Percentiles rank a stretch among this genome's conserved stretches.
These are phyloP conservation scores for Pinus tabuliformis DNA, from an alignment of 75 land plant genomes.

Conservation along the genomic window DNA sequence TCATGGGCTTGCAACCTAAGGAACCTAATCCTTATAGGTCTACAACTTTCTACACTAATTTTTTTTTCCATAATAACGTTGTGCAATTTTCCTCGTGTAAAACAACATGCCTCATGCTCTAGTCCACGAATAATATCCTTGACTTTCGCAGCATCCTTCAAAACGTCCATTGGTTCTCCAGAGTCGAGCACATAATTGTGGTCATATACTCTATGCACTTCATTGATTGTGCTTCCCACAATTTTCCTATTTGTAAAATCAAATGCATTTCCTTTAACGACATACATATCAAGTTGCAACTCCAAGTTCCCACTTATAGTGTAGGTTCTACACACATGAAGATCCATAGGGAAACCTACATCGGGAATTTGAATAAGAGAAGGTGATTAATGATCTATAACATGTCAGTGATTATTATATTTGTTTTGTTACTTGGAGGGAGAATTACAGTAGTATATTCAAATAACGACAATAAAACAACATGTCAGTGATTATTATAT, in stretches of 20 bases:
- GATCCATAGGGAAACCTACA: conserved; percentile 83
- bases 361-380: not conserved
- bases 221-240: conserved; percentile 27
- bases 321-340: conserved; percentile 71
- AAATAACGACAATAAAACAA: not conserved
- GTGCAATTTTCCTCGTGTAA: conserved; percentile 76
- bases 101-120: conserved; percentile 91
- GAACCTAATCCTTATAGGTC: no score
- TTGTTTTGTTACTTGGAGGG: not conserved
- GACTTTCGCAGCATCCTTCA: conserved; percentile 65
- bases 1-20: no score
- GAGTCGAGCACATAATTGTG: conserved; percentile 84
- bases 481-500: no score
- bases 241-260: conserved; percentile 60
- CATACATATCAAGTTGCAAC: conserved; percentile 84
- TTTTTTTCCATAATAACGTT: no score
- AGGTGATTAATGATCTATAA: not conserved
- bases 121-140: conserved; percentile 86
- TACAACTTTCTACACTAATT: no score
- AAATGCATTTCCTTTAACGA: conserved; percentile 81
- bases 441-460: not conserved
- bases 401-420: not conserved
- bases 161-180: conserved; percentile 43
- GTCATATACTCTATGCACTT: conserved; percentile 83
- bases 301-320: conserved; percentile 50